Conservation (phyloP, 164 flowering plant species). For the Saururus chinensis region DNA sequence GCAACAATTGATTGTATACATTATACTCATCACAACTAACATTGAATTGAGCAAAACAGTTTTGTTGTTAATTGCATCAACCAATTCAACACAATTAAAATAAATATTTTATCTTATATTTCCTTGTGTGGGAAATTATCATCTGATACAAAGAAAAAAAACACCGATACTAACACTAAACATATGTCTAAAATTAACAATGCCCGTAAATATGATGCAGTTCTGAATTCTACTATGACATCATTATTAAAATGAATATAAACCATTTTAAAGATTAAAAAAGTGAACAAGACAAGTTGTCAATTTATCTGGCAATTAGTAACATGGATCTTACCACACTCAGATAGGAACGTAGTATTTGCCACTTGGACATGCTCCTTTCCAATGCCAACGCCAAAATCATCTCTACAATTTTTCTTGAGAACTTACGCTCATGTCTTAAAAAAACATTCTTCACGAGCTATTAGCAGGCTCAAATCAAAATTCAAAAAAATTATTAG, state of each 20-base stretch:
- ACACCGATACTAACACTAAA: neutral
- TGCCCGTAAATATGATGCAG: too few species aligned
- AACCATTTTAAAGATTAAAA: too few species aligned
- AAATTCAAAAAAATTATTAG: neutral
- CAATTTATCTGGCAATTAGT: too few species aligned
- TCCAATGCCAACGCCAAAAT: constrained; percentile 18
- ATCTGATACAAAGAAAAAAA: neutral
- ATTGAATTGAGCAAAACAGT: neutral
- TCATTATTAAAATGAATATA: too few species aligned
- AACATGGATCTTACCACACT: constrained; percentile 7
- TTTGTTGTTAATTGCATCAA: neutral
- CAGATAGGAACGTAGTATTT: constrained; percentile 16
- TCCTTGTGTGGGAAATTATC: too few species aligned
- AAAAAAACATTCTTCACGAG: constrained; percentile 24
- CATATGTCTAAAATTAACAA: neutral
- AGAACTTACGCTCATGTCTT: constrained; percentile 16
- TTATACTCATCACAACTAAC: too few species aligned
- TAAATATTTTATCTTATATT: neutral
- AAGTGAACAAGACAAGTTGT: too few species aligned
- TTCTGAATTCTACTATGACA: too few species aligned
- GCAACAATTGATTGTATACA: neutral
- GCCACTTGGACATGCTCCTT: constrained; percentile 19
- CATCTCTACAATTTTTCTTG: constrained; percentile 20
- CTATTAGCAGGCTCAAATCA: constrained; percentile 5
- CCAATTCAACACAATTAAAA: neutral